phyloP scores from a whole-genome alignment of 495 filamentous ascomycete species.

The Tuber brumale region DNA sequence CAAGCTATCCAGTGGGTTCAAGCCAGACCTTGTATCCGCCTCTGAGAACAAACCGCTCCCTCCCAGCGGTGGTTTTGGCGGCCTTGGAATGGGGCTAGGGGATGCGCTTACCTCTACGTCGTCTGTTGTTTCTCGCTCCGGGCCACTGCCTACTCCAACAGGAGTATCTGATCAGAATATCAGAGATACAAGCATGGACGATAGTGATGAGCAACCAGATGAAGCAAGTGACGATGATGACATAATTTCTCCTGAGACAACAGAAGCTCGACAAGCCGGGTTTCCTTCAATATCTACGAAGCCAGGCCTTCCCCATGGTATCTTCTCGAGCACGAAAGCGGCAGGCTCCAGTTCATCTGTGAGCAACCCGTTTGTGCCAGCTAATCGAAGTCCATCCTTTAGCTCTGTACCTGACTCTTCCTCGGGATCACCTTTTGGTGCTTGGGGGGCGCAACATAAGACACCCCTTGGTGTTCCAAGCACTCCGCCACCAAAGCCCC shows the following conservation, averaged over 20 bases:
- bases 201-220: constrained; percentile 43
- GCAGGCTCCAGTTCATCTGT: background rate
- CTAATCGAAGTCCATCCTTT: constrained; percentile 17
- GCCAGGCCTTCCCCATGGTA: constrained; percentile 13
- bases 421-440: constrained; percentile 15
- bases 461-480: constrained; percentile 9
- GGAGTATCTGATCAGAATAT: constrained; percentile 46
- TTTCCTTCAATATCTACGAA: constrained; percentile 24
- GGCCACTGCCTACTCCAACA: constrained; percentile 41
- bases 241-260: constrained; percentile 38
- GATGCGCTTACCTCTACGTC: constrained; percentile 50
- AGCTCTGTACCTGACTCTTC: constrained; percentile 3
- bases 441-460: background rate
- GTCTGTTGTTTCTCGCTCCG: constrained; percentile 30
- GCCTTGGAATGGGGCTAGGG: constrained; percentile 51
- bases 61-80: constrained; percentile 39
- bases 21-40: constrained; percentile 58
- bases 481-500: constrained; percentile 6
- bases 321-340: constrained; percentile 14
- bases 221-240: constrained; percentile 40
- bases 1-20: constrained; percentile 71
- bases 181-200: constrained; percentile 58
- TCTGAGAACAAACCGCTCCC: constrained; percentile 56
- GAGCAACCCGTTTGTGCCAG: constrained; percentile 20
- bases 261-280: constrained; percentile 36